Percentiles rank a stretch among this genome's conserved stretches.
Conservation (phyloP, 1,284 basidiomycete species). For the Trichosporon sp. region DNA sequence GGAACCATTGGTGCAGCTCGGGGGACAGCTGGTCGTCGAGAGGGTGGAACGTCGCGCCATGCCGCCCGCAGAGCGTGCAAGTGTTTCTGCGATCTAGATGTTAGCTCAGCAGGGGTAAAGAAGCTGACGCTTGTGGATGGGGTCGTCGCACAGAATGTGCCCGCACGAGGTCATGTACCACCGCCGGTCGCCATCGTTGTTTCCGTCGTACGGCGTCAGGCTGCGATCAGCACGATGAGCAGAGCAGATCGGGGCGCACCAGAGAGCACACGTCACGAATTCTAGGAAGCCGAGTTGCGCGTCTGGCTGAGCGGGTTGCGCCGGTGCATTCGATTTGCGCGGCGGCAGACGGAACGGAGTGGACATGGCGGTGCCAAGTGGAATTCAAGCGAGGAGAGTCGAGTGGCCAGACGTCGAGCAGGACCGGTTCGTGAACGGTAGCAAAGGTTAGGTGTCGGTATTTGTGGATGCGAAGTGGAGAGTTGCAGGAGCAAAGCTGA, state of each 20-base stretch:
- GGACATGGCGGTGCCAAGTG: background rate
- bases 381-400: background rate
- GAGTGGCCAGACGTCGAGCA: background rate
- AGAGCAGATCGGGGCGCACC: constrained; percentile 21
- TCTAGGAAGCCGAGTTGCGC: constrained; percentile 28
- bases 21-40: constrained; percentile 14
- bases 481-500: background rate
- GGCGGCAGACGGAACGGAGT: background rate
- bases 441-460: too few relatives aligned
- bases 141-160: constrained; percentile 36
- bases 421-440: too few relatives aligned
- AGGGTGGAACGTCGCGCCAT: constrained; percentile 11
- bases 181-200: constrained; percentile 9
- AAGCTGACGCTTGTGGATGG: constrained; percentile 28
- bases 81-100: constrained; percentile 17
- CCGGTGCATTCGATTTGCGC: background rate
- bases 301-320: background rate
- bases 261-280: constrained; percentile 31
- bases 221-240: background rate
- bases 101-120: background rate
- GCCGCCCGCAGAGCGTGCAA: constrained; percentile 20
- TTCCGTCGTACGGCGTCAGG: background rate
- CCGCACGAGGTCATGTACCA: constrained; percentile 45
- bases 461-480: background rate
- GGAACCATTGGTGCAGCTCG: background rate